These are phyloP conservation scores for Xylariomycetidae sp. DNA, from an alignment of 2,329 filamentous ascomycete species.

Conservation along the genomic window DNA sequence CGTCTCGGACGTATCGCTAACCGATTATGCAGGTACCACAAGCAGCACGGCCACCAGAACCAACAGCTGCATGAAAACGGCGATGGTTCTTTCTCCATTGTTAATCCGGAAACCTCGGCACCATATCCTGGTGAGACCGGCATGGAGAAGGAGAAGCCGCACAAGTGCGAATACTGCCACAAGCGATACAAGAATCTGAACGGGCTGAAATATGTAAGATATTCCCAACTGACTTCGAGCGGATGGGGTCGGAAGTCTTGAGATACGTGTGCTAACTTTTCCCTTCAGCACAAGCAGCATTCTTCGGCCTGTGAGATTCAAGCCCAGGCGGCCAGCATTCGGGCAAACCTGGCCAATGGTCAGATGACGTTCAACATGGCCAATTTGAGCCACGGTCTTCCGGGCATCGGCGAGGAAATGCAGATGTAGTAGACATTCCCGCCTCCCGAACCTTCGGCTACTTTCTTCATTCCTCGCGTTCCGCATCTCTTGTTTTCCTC, in stretches of 20 bases:
- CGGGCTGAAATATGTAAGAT: slow-evolving; percentile 88
- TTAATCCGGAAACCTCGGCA: slow-evolving; percentile 88
- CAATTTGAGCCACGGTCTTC: slow-evolving; percentile 34
- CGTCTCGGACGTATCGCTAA: slow-evolving; percentile 21
- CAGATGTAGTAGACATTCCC: slow-evolving; percentile 28
- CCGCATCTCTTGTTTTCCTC: slow-evolving; percentile 8
- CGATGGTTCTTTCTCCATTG: slow-evolving; percentile 95
- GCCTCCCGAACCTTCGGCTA: too few species aligned
- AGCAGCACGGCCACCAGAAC: slow-evolving; percentile 87
- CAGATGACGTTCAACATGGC: slow-evolving; percentile 26
- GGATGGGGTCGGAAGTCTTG: too few species aligned
- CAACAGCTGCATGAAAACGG: slow-evolving; percentile 95
- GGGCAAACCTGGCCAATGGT: slow-evolving; percentile 26
- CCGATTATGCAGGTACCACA: slow-evolving; percentile 51
- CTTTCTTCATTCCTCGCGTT: too few species aligned
- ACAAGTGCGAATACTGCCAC: slow-evolving; percentile 92
- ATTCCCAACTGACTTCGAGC: too few species aligned
- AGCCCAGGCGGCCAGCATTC: slow-evolving; percentile 45
- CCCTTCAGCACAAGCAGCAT: slow-evolving; percentile 63
- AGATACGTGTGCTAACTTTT: slow-evolving; percentile 10
- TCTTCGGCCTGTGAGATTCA: slow-evolving; percentile 88
- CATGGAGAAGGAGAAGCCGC: slow-evolving; percentile 99
- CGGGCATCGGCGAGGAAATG: slow-evolving; percentile 50
- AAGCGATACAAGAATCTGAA: slow-evolving; percentile 99
- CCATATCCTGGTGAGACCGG: slow-evolving; percentile 93